Evolutionary conservation across 352 stramenopile genomes (phyloP), one percentile per base, ranked within the genome.

Genomic region (Pythium scleroteichum): DNA sequence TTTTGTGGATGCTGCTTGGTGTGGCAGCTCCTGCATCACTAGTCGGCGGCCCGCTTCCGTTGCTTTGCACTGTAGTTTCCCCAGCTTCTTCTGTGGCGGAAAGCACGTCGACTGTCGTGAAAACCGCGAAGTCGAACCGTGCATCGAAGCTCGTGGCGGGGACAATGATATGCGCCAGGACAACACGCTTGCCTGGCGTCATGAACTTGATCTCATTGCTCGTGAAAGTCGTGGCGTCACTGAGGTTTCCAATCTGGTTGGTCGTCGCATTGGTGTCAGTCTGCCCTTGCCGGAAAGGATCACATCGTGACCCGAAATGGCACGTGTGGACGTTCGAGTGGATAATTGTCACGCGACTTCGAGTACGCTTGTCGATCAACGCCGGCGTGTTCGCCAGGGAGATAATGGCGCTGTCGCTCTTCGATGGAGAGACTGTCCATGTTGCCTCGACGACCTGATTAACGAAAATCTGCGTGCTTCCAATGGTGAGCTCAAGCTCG

Each of bases 141-240:
- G 44, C 50, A 29, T 73, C 46, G 19, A 54, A 32, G 17, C 27
- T 53, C 4, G 40, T n/a, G 6, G 53, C 60, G 0, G 66, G 53
- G 0, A 82, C 24, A 29, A 82, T 54, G 33, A 82, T 56, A 33
- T 79, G 73, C 4, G 73, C 73, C 1, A 75, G 59, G 26, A 82
- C 40, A 10, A 61, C 47, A 49, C 69, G 75, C 33, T 65, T 57
- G 2, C 71, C 68, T 3, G 71, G 24, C 3, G 52, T 53, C 12
- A 33, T 17, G 40, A 82, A 75, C n/a, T 22, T 27, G 8, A 79
- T 27, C 14, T 79, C 71, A 8, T 14, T 49, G 6, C 63, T 47
- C 0, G 35, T 46, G 41, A 75, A 75, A 9, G 20, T 35, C 16
- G 33, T 44, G 3, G 32, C 44, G 8, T 57, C 48, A 1, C 66